Base-by-base conservation (phyloP, 2,329 filamentous ascomycete species). In the Alternaria triticina region DNA sequence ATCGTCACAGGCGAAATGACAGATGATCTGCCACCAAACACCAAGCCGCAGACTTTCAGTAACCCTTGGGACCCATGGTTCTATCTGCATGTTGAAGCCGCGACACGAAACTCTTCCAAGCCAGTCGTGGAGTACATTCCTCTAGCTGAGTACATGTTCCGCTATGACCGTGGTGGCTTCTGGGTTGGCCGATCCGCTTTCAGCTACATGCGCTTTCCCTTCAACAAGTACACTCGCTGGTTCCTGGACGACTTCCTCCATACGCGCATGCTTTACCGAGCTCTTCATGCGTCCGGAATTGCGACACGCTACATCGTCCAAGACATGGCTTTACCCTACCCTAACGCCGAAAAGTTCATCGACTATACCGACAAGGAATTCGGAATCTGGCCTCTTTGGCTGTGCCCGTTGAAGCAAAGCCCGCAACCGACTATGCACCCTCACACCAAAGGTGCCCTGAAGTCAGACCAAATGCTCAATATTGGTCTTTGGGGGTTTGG, bases 401-500 rank as follows among this genome's bases (percentile, higher is more conserved):
- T 85, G 0, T 85, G 83, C 68, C 83, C 83, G 0, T 67, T 85
- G 49, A 80, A 74, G 61, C 75, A 78, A 62, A 74, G 69, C 17
- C 64, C 68, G 4, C 73, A 77, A 43, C 73, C 75, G 3, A 75
- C 77, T 2, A 77, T 78, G 74, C 76, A 78, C 44, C 76, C 76
- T 1, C 74, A 77, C 33, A 76, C 74, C 2, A 78, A 74, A 45
- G 73, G 72, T 22, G 61, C 69, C 17, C 52, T 75, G 11, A 67
- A 71, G 28, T 69, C 68, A 15, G 73, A 76, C 13, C 73, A 77
- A 74, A 82, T 86, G 70, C 79, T 88, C 52, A 89, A 88, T 67
- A 81, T 89, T 44, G 86, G 87, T 27, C 86, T 96, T 20, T 97
- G 93, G 93, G 93, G 92, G 88, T 89, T 80, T 88, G 90, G 23